Percentiles rank a stretch among this genome's conserved stretches.
Conservation (phyloP, 2,329 filamentous ascomycete species). For the Aspergillus sp. region DNA sequence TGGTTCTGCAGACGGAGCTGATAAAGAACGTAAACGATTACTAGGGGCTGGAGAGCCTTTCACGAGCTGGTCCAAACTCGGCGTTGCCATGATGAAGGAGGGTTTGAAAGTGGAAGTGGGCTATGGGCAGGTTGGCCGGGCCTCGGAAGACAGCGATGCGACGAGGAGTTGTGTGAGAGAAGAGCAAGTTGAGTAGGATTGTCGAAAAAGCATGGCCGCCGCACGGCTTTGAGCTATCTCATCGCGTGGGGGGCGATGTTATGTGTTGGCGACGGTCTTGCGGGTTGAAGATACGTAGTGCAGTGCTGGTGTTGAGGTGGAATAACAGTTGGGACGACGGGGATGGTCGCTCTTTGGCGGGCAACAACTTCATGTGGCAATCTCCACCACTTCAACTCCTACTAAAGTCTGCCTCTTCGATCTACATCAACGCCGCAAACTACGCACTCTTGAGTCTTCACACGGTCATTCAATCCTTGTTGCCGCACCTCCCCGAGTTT, state of each 20-base stretch:
- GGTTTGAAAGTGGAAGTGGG: slow-evolving; percentile 6
- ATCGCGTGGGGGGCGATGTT: slow-evolving; percentile 18
- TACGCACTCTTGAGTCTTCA: not conserved
- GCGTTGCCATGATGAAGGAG: slow-evolving; percentile 56
- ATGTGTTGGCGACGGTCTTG: not conserved
- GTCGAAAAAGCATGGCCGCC: slow-evolving; percentile 26
- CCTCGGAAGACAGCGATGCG: not conserved
- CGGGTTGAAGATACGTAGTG: not conserved
- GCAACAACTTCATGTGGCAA: not conserved
- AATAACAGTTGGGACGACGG: not conserved
- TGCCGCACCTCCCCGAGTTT: not conserved
- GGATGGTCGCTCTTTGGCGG: slow-evolving; percentile 12
- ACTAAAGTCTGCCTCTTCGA: not conserved
- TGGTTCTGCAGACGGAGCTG: slow-evolving; percentile 25
- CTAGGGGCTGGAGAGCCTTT: slow-evolving; percentile 78
- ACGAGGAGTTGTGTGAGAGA: not conserved
- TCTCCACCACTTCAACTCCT: not conserved
- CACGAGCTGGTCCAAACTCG: slow-evolving; percentile 78
- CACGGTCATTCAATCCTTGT: not conserved
- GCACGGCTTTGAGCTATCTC: slow-evolving; percentile 25
- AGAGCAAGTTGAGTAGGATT: not conserved
- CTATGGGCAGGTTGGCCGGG: not conserved
- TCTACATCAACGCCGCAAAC: not conserved
- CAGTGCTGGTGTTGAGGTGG: not conserved
- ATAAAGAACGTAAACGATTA: slow-evolving; percentile 38